Conservation (phyloP, 1,139 yeast species). For the Pichia kudriavzevii region DNA sequence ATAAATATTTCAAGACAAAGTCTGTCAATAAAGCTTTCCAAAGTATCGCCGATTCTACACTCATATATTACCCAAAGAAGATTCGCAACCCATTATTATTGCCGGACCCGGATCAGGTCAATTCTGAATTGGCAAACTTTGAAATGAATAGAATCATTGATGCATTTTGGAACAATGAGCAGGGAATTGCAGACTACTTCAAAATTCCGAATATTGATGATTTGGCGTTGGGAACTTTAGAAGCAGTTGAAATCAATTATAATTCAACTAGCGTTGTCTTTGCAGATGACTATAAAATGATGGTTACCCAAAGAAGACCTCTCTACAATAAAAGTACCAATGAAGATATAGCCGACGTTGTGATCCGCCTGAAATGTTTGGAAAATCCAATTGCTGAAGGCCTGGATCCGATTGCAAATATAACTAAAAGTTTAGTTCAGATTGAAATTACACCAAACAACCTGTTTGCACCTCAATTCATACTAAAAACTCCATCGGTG, state of each 20-base stretch:
- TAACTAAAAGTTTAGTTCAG: slow-evolving; percentile 21
- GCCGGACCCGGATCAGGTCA: slow-evolving; percentile 24
- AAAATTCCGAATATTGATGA: slow-evolving; percentile 19
- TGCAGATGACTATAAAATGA: slow-evolving; percentile 15
- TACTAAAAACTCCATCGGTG: slow-evolving; percentile 24
- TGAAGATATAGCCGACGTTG: slow-evolving; percentile 25
- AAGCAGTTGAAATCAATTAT: slow-evolving; percentile 29
- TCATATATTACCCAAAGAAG: slow-evolving; percentile 19
- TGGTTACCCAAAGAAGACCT: slow-evolving; percentile 26
- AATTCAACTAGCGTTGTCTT: slow-evolving; percentile 15
- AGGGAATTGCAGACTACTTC: slow-evolving; percentile 25
- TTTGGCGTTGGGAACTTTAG: slow-evolving; percentile 27
- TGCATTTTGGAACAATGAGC: slow-evolving; percentile 30
- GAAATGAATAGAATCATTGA: slow-evolving; percentile 28
- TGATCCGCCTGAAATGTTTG: slow-evolving; percentile 18
- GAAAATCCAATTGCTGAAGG: slow-evolving; percentile 16
- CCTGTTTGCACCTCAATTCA: slow-evolving; percentile 18
- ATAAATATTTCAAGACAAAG: slow-evolving; percentile 15
- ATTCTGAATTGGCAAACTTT: slow-evolving; percentile 24
- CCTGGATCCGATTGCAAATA: slow-evolving; percentile 22
- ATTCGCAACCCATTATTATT: slow-evolving; percentile 8
- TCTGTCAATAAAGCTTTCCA: slow-evolving; percentile 22
- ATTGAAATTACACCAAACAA: slow-evolving; percentile 30
- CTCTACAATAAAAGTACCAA: slow-evolving; percentile 23
- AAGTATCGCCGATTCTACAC: slow-evolving; percentile 17